phyloP scores from a whole-genome alignment of 2,329 filamentous ascomycete genomes.

The Aspergillus versicolor region DNA sequence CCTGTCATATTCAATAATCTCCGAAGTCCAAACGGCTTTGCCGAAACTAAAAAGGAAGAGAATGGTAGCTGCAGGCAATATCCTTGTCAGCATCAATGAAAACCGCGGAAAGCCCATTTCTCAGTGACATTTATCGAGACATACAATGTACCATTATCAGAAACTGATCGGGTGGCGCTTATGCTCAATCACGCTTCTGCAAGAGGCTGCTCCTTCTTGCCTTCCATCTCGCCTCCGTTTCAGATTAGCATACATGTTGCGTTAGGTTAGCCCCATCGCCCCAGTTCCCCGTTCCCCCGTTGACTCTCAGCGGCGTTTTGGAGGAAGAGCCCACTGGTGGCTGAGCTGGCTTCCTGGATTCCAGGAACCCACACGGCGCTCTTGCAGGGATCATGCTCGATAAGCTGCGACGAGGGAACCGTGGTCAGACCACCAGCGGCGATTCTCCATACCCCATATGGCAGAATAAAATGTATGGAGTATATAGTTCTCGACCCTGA shows the following conservation, averaged over 20 bases:
- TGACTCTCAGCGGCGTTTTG: neutral
- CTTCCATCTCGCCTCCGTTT: neutral
- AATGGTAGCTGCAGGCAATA: neutral
- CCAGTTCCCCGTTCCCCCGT: neutral
- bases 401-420: neutral
- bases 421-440: neutral
- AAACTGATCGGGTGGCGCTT: neutral
- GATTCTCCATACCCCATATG: neutral
- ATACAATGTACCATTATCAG: neutral
- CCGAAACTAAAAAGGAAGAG: neutral
- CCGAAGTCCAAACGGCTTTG: neutral
- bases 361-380: constrained; percentile 13
- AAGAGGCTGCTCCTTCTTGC: neutral
- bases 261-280: neutral
- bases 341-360: constrained; percentile 11
- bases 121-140: neutral
- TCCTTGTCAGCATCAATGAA: neutral
- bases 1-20: neutral
- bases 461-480: neutral
- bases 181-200: neutral
- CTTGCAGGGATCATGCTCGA: constrained; percentile 3
- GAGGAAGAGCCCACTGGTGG: neutral
- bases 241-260: neutral
- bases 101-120: neutral
- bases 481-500: neutral